phyloP scores from a whole-genome alignment of 1,139 yeast genomes.

The Candida mesenterica region DNA sequence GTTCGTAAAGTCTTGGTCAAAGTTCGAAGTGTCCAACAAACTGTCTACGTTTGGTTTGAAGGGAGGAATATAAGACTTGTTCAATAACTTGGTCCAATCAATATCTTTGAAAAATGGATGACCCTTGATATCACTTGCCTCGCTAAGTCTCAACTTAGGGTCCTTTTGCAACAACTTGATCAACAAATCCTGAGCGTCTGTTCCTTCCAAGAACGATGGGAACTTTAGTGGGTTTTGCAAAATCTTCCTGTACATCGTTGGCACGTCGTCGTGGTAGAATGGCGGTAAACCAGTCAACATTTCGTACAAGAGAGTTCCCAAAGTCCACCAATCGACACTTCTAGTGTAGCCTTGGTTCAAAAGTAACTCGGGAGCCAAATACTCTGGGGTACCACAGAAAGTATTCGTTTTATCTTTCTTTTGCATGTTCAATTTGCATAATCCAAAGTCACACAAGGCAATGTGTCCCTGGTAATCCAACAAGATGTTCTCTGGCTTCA shows the following conservation, averaged over 20 bases:
- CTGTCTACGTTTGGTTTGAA: conserved; percentile 90
- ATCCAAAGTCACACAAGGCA: conserved; percentile 94
- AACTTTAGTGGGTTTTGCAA: conserved; percentile 84
- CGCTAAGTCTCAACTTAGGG: conserved; percentile 76
- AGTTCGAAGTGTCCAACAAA: conserved; percentile 86
- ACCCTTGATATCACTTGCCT: conserved; percentile 79
- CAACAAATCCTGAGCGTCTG: conserved; percentile 82
- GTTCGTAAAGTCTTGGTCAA: conserved; percentile 87
- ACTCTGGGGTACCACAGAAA: conserved; percentile 96
- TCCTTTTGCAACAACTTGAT: conserved; percentile 79
- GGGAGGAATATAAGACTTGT: conserved; percentile 92
- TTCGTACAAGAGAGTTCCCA: conserved; percentile 89
- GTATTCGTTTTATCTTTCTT: conserved; percentile 87
- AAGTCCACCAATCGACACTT: conserved; percentile 97
- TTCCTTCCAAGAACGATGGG: conserved; percentile 79
- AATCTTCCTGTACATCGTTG: conserved; percentile 91
- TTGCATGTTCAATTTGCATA: conserved; percentile 92
- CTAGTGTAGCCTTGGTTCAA: conserved; percentile 92
- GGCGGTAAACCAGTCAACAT: conserved; percentile 93
- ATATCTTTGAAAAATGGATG: conserved; percentile 89
- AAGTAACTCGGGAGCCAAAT: conserved; percentile 90
- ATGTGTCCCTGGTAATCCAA: conserved; percentile 96
- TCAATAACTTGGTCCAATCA: conserved; percentile 83
- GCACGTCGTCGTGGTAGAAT: conserved; percentile 91
- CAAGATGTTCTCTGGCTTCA: conserved; percentile 92